Evolutionary conservation across 1,139 yeast species (phyloP).

Genomic region (Pichia sp.): DNA sequence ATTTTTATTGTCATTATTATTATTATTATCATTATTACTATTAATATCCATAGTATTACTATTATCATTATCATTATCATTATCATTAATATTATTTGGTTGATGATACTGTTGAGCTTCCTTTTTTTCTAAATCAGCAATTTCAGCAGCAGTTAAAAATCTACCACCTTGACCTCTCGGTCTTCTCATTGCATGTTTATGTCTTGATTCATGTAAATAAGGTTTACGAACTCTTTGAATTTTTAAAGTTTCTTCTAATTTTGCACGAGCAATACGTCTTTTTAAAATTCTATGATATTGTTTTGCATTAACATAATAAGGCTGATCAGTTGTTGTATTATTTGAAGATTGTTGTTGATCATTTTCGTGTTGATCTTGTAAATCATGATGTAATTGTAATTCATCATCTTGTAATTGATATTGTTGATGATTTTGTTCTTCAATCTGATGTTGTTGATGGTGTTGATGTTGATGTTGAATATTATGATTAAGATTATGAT

Average conservation of each 20-base stretch:
- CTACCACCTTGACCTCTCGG: constrained; percentile 99
- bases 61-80: too few relatives aligned
- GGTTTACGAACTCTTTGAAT: constrained; percentile 91
- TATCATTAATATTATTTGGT: neutral
- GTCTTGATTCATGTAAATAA: constrained; percentile 93
- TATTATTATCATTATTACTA: too few relatives aligned
- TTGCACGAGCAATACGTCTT: constrained; percentile 89
- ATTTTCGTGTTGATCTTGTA: too few relatives aligned
- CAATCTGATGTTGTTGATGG: neutral
- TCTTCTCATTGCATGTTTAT: constrained; percentile 98
- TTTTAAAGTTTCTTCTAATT: constrained; percentile 79
- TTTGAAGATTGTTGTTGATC: too few relatives aligned
- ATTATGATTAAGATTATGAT: too few relatives aligned
- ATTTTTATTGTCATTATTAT: neutral
- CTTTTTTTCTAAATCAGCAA: constrained; percentile 70
- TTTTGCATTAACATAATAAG: constrained; percentile 95
- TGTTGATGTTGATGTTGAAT: too few relatives aligned
- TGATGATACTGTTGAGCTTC: constrained; percentile 31
- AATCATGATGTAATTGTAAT: neutral
- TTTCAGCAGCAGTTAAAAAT: constrained; percentile 93
- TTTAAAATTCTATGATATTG: constrained; percentile 93
- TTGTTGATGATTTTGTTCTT: neutral
- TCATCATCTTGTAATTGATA: neutral
- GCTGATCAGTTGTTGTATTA: constrained; percentile 66
- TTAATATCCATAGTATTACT: too few relatives aligned